Percentiles rank a stretch among this genome's conserved stretches.
Conservation (phyloP, 257 asterid species). For the Agastache rugosa region DNA sequence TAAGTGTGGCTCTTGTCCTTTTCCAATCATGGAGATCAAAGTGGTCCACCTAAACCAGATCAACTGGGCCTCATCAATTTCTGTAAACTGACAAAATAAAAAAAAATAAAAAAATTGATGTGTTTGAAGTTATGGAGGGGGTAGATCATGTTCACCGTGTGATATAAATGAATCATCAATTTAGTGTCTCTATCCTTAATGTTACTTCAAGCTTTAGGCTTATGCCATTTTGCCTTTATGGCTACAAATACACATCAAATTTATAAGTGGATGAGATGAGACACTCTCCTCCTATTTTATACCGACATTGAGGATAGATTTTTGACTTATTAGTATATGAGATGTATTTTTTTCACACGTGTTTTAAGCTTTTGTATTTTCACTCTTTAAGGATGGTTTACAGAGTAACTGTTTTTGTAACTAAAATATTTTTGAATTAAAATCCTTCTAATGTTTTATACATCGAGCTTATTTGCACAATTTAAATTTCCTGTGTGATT, state of each 20-base stretch:
- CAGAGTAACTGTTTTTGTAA: too few species aligned
- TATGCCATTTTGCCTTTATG: neutral
- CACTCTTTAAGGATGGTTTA: too few species aligned
- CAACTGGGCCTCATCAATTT: constrained; percentile 8
- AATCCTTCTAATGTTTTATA: too few species aligned
- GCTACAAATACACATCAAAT: neutral
- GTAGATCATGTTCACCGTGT: constrained; percentile 36
- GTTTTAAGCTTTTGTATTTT: neutral
- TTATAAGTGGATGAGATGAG: neutral
- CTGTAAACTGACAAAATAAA: neutral
- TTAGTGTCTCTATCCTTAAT: constrained; percentile 12
- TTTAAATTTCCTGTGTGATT: too few species aligned
- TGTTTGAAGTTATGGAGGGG: constrained; percentile 29
- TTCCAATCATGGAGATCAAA: constrained; percentile 30
- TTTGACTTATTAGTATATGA: neutral
- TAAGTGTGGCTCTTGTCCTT: constrained; percentile 22
- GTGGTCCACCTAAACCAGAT: constrained; percentile 32
- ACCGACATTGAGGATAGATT: neutral
- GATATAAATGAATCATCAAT: constrained; percentile 27
- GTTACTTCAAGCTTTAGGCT: neutral
- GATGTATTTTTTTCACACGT: neutral
- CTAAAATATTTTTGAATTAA: too few species aligned
- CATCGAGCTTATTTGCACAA: too few species aligned
- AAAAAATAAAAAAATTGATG: neutral
- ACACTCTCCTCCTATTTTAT: neutral